These are phyloP conservation scores for Apodospora peruviana DNA, from an alignment of 495 filamentous ascomycete genomes.

Conservation along the genomic window DNA sequence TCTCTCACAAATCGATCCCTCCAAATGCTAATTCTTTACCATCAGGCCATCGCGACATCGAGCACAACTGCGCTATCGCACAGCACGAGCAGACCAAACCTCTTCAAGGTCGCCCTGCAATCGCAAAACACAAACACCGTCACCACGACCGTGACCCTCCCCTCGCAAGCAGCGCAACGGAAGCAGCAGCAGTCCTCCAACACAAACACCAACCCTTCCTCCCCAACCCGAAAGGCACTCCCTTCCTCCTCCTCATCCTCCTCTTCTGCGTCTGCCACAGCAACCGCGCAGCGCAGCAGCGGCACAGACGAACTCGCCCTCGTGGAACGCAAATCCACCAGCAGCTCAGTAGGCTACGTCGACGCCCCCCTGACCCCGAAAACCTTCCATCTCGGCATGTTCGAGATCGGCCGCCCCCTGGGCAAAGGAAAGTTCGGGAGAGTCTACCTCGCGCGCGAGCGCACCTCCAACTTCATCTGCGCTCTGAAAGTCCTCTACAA, in stretches of 20 bases:
- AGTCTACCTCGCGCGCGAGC: slow-evolving; percentile 91
- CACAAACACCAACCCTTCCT: slow-evolving; percentile 29
- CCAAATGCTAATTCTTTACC: background rate
- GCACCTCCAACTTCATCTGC: slow-evolving; percentile 85
- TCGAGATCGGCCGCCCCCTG: slow-evolving; percentile 92
- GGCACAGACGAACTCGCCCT: slow-evolving; percentile 43
- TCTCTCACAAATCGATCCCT: background rate
- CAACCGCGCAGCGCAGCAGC: slow-evolving; percentile 1
- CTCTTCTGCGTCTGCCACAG: slow-evolving; percentile 22
- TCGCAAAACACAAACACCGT: slow-evolving; percentile 52
- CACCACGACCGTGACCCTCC: slow-evolving; percentile 55
- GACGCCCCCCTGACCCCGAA: slow-evolving; percentile 57
- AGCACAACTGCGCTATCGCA: slow-evolving; percentile 52
- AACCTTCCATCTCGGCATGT: slow-evolving; percentile 94
- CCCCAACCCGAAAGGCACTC: slow-evolving; percentile 6
- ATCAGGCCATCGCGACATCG: slow-evolving; percentile 45
- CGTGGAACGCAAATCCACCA: slow-evolving; percentile 46
- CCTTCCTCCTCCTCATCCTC: slow-evolving; percentile 5
- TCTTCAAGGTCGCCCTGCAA: slow-evolving; percentile 78
- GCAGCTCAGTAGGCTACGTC: slow-evolving; percentile 23
- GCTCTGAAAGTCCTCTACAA: slow-evolving; percentile 97
- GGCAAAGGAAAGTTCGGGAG: slow-evolving; percentile 98
- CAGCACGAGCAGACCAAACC: slow-evolving; percentile 59
- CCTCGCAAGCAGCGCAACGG: slow-evolving; percentile 61
- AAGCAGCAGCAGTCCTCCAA: slow-evolving; percentile 21